phyloP scores from a whole-genome alignment of 306 rosid genomes.

The Trifolium pratense region DNA sequence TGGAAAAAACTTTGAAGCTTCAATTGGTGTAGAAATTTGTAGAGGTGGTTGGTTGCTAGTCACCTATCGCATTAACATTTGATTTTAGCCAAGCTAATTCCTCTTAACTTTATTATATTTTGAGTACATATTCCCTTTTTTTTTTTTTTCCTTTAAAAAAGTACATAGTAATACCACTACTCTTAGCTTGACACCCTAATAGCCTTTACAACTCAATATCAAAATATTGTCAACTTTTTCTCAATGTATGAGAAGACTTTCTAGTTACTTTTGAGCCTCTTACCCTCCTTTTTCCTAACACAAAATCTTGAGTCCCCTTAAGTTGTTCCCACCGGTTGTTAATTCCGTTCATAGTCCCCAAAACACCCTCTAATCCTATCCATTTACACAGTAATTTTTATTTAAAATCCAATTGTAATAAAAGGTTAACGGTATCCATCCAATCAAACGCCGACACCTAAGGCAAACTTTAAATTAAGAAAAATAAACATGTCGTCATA shows the following conservation, averaged over 20 bases:
- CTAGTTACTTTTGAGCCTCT: conserved; percentile 50
- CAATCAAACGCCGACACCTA: conserved; percentile 37
- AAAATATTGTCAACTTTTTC: conserved; percentile 54
- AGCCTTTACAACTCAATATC: conserved; percentile 61
- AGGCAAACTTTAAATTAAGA: not conserved
- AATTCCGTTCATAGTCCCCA: conserved; percentile 22
- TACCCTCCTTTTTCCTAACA: conserved; percentile 57
- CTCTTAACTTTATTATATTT: not conserved
- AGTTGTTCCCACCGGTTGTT: conserved; percentile 44
- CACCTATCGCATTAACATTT: not conserved
- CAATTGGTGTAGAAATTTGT: not conserved
- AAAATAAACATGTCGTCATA: conserved; percentile 10
- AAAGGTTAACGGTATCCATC: conserved; percentile 32
- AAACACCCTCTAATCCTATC: conserved; percentile 53
- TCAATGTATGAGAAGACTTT: conserved; percentile 54
- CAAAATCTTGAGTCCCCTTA: conserved; percentile 44
- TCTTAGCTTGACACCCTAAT: conserved; percentile 41
- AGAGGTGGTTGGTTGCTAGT: not conserved
- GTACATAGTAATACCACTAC: conserved; percentile 36
- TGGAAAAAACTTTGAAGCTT: no score
- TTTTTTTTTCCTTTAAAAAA: not conserved
- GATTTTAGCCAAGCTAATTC: not conserved
- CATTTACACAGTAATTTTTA: conserved; percentile 41
- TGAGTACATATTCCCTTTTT: conserved; percentile 6
- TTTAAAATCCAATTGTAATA: not conserved